These are phyloP conservation scores for Schizophyllum amplum DNA, from an alignment of 1,284 basidiomycete species.

Conservation along the genomic window DNA sequence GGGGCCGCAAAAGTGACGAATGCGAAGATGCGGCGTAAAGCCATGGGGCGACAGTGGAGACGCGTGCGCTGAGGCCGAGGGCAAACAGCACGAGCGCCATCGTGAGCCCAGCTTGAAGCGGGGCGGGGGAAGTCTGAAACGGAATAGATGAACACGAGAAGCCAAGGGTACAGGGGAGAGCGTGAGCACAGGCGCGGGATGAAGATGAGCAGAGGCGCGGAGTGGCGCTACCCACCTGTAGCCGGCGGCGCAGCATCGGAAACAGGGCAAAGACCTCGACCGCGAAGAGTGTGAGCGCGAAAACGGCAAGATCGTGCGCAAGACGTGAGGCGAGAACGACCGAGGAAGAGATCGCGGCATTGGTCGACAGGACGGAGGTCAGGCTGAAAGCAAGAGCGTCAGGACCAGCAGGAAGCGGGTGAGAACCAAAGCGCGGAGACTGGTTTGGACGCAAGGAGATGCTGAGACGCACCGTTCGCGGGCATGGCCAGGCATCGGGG, in stretches of 20 bases:
- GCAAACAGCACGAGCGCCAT: slow-evolving; percentile 37
- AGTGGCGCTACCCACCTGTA: slow-evolving; percentile 59
- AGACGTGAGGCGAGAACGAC: slow-evolving; percentile 93
- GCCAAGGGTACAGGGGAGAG: no score
- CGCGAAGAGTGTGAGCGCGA: slow-evolving; percentile 83
- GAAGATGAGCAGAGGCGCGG: slow-evolving; percentile 8
- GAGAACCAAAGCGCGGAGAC: slow-evolving; percentile 8
- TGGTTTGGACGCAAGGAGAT: not conserved
- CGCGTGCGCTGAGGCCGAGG: slow-evolving; percentile 39
- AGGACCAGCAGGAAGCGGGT: slow-evolving; percentile 34
- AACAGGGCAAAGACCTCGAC: slow-evolving; percentile 83
- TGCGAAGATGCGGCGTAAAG: slow-evolving; percentile 43
- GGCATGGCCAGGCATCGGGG: slow-evolving; percentile 34
- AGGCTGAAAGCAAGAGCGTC: slow-evolving; percentile 41
- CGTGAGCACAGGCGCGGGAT: slow-evolving; percentile 1
- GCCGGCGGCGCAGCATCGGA: slow-evolving; percentile 71
- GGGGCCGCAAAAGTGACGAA: slow-evolving; percentile 67
- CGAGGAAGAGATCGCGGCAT: slow-evolving; percentile 89
- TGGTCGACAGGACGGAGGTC: slow-evolving; percentile 87
- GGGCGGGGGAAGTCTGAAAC: slow-evolving; percentile 34
- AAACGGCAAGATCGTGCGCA: slow-evolving; percentile 78
- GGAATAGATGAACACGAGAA: slow-evolving; percentile 13
- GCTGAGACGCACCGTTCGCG: slow-evolving; percentile 30
- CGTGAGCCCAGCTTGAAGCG: slow-evolving; percentile 45
- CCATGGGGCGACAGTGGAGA: slow-evolving; percentile 45